Evolutionary conservation across 805 yeast species (phyloP).

Genomic region (Myxozyma nipponensis): DNA sequence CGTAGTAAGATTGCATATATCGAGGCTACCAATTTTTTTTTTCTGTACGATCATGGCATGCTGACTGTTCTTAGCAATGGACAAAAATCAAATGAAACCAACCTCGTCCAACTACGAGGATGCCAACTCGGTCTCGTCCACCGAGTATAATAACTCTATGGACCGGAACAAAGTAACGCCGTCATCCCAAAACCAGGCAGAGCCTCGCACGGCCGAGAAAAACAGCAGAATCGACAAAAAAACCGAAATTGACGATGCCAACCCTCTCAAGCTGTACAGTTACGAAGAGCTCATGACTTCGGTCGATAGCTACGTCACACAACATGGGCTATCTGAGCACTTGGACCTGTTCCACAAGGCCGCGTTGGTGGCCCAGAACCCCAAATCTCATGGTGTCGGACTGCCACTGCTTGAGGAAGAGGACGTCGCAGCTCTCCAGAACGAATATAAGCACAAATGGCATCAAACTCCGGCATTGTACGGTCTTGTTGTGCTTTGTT

Average conservation of each 20-base stretch:
- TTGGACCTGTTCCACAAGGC: constrained; percentile 41
- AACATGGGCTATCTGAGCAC: constrained; percentile 33
- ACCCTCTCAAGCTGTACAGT: constrained; percentile 31
- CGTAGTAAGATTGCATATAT: no score
- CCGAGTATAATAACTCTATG: no score
- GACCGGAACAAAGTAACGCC: no score
- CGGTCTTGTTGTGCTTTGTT: constrained; percentile 54
- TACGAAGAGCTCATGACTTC: constrained; percentile 29
- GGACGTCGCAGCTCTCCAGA: constrained; percentile 38
- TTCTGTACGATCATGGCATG: no score
- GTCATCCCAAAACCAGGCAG: no score
- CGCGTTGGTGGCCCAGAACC: constrained; percentile 55
- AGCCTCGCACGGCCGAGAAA: no score
- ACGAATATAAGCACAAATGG: constrained; percentile 49
- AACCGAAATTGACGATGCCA: constrained; percentile 12
- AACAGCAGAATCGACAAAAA: no score
- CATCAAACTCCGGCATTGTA: constrained; percentile 43
- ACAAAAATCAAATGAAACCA: background rate
- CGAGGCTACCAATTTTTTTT: no score
- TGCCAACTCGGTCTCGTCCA: background rate
- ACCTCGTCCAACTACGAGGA: constrained; percentile 2
- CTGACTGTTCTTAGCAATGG: no score
- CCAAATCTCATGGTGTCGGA: constrained; percentile 40
- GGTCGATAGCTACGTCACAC: constrained; percentile 32
- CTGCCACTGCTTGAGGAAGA: constrained; percentile 40